Evolutionary conservation across 768 basidiomycete species (phyloP).

Genomic region (Boletus pseudopeckii): DNA sequence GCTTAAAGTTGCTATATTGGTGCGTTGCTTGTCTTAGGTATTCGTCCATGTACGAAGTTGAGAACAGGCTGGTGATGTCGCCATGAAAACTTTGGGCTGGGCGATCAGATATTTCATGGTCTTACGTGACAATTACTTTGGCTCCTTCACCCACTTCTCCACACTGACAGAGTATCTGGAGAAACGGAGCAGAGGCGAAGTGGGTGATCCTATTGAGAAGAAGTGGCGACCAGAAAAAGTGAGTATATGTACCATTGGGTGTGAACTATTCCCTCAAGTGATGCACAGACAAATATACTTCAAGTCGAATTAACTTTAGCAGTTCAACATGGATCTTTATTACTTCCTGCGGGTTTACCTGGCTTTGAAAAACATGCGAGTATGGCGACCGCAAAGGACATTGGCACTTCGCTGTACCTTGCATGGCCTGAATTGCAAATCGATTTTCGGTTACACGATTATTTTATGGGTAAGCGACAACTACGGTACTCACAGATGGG

Average conservation of each 20-base stretch:
- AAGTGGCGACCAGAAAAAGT: conserved; percentile 84
- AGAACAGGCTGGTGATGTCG: conserved; percentile 46
- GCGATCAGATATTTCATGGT: conserved; percentile 85
- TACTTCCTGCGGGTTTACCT: conserved; percentile 66
- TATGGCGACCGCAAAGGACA: conserved; percentile 31
- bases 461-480: conserved; percentile 70
- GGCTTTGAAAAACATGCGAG: conserved; percentile 46
- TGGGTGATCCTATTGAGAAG: conserved; percentile 77
- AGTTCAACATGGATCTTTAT: conserved; percentile 49
- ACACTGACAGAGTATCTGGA: conserved; percentile 84
- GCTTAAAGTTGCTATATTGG: conserved; percentile 63
- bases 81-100: conserved; percentile 82
- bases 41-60: not conserved
- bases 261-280: conserved; percentile 6
- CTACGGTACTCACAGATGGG: not conserved
- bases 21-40: conserved; percentile 23
- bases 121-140: conserved; percentile 90
- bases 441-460: conserved; percentile 77
- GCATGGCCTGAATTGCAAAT: conserved; percentile 68
- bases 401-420: conserved; percentile 56
- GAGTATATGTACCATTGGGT: conserved; percentile 12
- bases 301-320: conserved; percentile 65
- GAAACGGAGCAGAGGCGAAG: conserved; percentile 52
- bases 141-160: conserved; percentile 88
- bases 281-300: conserved; percentile 71